Evolutionary conservation across 805 yeast genomes (phyloP), one percentile per base, ranked within the genome.

Genomic region (Hanseniaspora taiwanica): DNA sequence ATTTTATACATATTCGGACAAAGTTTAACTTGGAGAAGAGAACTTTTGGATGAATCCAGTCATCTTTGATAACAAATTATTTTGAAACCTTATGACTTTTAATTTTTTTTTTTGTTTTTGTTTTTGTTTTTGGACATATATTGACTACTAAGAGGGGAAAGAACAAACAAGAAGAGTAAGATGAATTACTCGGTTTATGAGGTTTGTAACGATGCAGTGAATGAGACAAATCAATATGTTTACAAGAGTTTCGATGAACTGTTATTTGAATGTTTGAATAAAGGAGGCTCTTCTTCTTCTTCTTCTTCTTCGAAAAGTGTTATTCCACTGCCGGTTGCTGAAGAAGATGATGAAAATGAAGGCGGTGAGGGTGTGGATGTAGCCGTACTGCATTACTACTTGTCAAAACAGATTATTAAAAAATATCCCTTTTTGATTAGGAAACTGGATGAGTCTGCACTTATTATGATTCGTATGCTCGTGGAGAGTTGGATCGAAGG

Each of bases 401-500:
- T 56, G 0, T 52, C 60, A 0, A 60, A 58, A 40, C 37, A 55
- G 32, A 49, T 55, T 35, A 39, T 57, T 8, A 51, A 46, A 35
- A 48, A 48, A 37, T 58, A 56, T 33, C 62, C 63, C 1, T 53
- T 52, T 16, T 43, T 53, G 29, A 35, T 42, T 2, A 43, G 49
- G 7, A 29, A 48, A 12, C 55, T 64, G 39, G 69, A 65, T 40
- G 69, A 63, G 35, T 53, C 63, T 6, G 56, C 64, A 14, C 42
- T 65, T 42, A 44, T 65, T 16, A 51, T 62, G 0, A n/a, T 63
- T 21, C 66, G 68, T 0, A 44, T 56, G 19, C 37, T 64, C 8
- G 48, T 64, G 16, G 68, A 64, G 27, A 47, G 59, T 36, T 63
- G 66, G 68, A 48, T 61, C 2, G 54, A 53, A 13, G 63, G 61